phyloP scores from a whole-genome alignment of 176 grass and related monocot species.

The Oryza punctata region DNA sequence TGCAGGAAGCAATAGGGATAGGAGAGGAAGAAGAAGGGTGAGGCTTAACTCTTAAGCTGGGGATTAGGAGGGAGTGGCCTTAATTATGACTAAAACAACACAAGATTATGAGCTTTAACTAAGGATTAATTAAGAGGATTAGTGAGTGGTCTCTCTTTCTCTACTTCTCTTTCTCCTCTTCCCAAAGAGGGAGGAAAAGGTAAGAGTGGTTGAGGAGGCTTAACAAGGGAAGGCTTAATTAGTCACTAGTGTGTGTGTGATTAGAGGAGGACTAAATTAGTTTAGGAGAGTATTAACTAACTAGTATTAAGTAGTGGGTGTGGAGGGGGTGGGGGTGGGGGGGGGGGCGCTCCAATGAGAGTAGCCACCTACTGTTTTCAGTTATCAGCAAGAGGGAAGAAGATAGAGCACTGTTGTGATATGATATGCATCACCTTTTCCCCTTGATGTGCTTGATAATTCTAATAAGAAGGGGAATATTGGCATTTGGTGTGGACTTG shows the following conservation, averaged over 20 bases:
- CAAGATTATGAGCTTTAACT: neutral
- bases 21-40: neutral
- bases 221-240: neutral
- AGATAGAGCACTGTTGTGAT: slow-evolving; percentile 23
- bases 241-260: neutral
- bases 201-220: slow-evolving; percentile 23
- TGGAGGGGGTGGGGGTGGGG: neutral
- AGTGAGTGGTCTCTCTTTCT: neutral
- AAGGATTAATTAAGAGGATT: neutral
- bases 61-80: slow-evolving; percentile 26
- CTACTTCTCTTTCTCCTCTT: neutral
- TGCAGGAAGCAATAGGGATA: slow-evolving; percentile 24
- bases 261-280: slow-evolving; percentile 1
- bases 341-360: neutral
- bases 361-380: slow-evolving; percentile 29
- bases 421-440: slow-evolving; percentile 17
- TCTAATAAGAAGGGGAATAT: neutral
- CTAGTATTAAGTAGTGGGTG: neutral
- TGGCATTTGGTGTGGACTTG: neutral
- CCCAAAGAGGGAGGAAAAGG: slow-evolving; percentile 8
- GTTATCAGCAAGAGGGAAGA: slow-evolving; percentile 22
- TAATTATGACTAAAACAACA: slow-evolving; percentile 24
- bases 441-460: neutral
- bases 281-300: neutral
- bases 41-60: slow-evolving; percentile 1